A percentile compares a stretch with the other conserved stretches of the same genome.
phyloP scores from a whole-genome alignment of 257 asterid species.

The Ajuga chamaepitys region DNA sequence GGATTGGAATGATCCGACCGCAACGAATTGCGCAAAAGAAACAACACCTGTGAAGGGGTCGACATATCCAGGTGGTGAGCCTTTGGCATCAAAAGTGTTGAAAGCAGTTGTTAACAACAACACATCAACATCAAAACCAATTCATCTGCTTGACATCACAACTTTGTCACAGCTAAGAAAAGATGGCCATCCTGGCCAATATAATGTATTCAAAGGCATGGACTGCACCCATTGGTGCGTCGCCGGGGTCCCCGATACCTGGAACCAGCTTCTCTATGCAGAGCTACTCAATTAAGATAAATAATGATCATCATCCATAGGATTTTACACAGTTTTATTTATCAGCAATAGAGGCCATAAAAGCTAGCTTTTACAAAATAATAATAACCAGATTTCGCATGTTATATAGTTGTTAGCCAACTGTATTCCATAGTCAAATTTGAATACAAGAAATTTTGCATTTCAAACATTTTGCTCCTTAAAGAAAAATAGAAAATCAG shows the following conservation, averaged over 20 bases:
- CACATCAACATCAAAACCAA: background rate
- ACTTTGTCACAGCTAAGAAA: slow-evolving; percentile 49
- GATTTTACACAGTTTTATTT: too few relatives aligned
- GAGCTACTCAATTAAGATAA: too few relatives aligned
- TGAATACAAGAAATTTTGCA: too few relatives aligned
- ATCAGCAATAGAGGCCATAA: too few relatives aligned
- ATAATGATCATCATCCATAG: too few relatives aligned
- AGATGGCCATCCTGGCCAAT: slow-evolving; percentile 49
- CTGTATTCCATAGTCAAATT: too few relatives aligned
- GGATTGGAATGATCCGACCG: slow-evolving; percentile 39
- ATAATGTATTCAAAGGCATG: slow-evolving; percentile 32
- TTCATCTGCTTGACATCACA: slow-evolving; percentile 45
- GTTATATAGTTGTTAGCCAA: too few relatives aligned
- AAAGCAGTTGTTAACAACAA: slow-evolving; percentile 22
- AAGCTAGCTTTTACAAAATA: too few relatives aligned
- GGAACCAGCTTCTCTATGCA: slow-evolving; percentile 51
- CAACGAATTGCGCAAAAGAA: slow-evolving; percentile 33
- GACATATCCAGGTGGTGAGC: slow-evolving; percentile 39
- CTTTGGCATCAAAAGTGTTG: slow-evolving; percentile 27
- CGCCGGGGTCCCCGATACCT: slow-evolving; percentile 58
- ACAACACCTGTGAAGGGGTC: slow-evolving; percentile 38
- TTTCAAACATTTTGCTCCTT: too few relatives aligned
- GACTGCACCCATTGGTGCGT: slow-evolving; percentile 74
- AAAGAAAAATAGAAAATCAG: too few relatives aligned
- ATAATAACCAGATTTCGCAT: too few relatives aligned